Evolutionary conservation across 2,329 filamentous ascomycete species (phyloP).

Genomic region (Cordyceps militaris): DNA sequence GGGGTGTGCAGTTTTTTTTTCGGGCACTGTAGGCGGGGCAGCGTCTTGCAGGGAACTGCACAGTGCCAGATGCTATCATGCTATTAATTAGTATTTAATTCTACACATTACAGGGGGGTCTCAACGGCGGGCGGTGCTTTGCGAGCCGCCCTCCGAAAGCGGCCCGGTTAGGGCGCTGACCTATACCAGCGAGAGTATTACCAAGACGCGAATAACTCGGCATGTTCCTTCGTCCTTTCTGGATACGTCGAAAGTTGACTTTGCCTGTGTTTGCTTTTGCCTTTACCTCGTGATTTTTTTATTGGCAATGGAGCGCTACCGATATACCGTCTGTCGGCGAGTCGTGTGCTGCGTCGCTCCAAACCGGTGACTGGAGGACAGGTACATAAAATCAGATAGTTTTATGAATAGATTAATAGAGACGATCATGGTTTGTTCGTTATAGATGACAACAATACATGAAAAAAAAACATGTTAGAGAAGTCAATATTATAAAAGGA

Average conservation of each 20-base stretch:
- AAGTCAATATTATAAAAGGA: too few species aligned
- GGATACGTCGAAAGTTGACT: not conserved
- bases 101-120: not conserved
- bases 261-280: not conserved
- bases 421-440: too few species aligned
- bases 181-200: constrained; percentile 13
- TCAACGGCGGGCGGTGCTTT: constrained; percentile 9
- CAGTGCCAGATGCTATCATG: constrained; percentile 8
- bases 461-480: too few species aligned
- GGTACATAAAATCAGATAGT: too few species aligned
- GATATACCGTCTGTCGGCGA: not conserved
- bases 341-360: not conserved
- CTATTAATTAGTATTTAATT: not conserved
- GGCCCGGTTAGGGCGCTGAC: constrained; percentile 7
- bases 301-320: not conserved
- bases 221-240: too few species aligned
- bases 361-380: too few species aligned
- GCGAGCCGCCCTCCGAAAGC: constrained; percentile 12
- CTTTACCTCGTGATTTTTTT: not conserved
- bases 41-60: not conserved
- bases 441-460: too few species aligned
- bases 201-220: not conserved
- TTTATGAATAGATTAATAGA: too few species aligned
- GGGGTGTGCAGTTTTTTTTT: constrained; percentile 9
- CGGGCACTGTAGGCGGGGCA: constrained; percentile 8